Conservation (phyloP, 768 basidiomycete species). For the Dentipellis fragilis region DNA sequence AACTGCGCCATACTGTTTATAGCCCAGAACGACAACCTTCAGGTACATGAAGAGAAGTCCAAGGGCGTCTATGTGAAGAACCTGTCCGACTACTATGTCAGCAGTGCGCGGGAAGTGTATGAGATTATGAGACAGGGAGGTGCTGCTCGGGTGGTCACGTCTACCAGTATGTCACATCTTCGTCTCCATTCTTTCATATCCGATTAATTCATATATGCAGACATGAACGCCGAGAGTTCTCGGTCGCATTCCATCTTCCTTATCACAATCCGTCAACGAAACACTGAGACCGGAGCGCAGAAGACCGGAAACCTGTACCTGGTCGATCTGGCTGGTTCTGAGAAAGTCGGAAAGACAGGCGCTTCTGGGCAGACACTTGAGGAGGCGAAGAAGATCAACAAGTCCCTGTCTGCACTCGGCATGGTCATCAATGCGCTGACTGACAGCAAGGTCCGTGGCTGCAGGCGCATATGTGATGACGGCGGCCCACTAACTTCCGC, state of each 20-base stretch:
- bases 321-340: constrained; percentile 96
- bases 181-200: neutral
- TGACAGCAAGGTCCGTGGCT: constrained; percentile 70
- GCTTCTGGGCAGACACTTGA: constrained; percentile 98
- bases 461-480: neutral
- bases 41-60: constrained; percentile 96
- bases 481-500: neutral
- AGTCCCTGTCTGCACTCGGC: constrained; percentile 91
- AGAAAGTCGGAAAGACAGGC: constrained; percentile 99
- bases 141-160: constrained; percentile 80
- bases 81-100: constrained; percentile 96
- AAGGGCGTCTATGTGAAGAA: constrained; percentile 98
- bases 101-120: constrained; percentile 90
- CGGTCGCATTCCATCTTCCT: constrained; percentile 99
- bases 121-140: constrained; percentile 99
- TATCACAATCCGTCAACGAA: constrained; percentile 93
- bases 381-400: constrained; percentile 99
- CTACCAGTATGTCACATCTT: constrained; percentile 63
- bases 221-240: constrained; percentile 99
- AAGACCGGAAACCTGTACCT: constrained; percentile 97
- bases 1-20: neutral
- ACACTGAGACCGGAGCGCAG: constrained; percentile 90
- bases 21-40: constrained; percentile 97
- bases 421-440: constrained; percentile 99
- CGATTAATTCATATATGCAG: constrained; percentile 37